Evolutionary conservation across 2,329 filamentous ascomycete genomes (phyloP).

Genomic region (Cryphonectria radicalis): DNA sequence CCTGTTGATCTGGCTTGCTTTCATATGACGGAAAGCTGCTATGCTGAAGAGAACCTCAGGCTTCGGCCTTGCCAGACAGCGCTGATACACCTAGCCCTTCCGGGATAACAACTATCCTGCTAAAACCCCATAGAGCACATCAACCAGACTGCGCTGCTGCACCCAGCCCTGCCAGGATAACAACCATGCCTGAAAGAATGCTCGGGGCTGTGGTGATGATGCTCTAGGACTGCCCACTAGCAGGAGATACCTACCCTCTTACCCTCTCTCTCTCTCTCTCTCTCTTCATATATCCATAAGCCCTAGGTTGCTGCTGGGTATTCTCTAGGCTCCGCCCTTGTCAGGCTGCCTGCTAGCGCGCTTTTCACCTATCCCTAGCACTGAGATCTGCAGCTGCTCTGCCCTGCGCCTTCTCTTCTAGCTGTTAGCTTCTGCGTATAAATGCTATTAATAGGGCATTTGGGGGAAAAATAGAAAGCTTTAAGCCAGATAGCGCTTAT

Average conservation of each 20-base stretch:
- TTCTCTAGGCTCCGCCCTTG: background rate
- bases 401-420: background rate
- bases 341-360: background rate
- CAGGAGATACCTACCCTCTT: background rate
- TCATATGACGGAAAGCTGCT: background rate
- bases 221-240: background rate
- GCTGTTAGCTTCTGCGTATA: background rate
- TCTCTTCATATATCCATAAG: background rate
- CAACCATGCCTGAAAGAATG: slow-evolving; percentile 13
- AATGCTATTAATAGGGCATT: background rate
- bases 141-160: too few species aligned
- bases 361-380: background rate
- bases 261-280: background rate
- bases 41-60: background rate
- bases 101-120: too few species aligned
- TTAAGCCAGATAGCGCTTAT: too few species aligned
- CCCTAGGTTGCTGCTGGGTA: background rate
- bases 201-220: background rate
- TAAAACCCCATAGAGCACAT: too few species aligned
- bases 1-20: background rate
- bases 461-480: background rate
- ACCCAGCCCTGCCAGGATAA: slow-evolving; percentile 15
- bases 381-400: background rate
- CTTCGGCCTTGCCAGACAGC: too few species aligned
- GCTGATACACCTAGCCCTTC: too few species aligned